Evolutionary conservation across 2,329 filamentous ascomycete genomes (phyloP), one percentile per base, ranked within the genome.

Genomic region (Lasiodiplodia sp.): DNA sequence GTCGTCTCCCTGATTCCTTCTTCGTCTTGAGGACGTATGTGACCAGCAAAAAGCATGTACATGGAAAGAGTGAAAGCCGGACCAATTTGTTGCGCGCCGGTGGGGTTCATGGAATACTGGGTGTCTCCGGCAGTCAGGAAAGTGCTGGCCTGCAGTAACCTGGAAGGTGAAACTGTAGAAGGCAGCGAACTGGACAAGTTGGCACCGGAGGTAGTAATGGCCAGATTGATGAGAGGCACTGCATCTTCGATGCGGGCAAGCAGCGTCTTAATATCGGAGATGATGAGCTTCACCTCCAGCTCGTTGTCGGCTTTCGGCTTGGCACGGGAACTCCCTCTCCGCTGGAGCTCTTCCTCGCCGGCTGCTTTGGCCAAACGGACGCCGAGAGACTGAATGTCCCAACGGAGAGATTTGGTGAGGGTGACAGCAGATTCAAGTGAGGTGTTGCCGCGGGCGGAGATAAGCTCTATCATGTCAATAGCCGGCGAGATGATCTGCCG

Each of bases 21-120:
- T 80, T 88, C 80, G 73, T 86, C 83, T 21, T 86, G 84, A 2
- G 84, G 82, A 49, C 87, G 81, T 53, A 83, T 82, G 78, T 98
- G 94, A 1, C 93, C 92, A 2, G 90, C 86, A 75, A 98, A 99
- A 0, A 98, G 86, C 94, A 98, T 97, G 79, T 98, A 99, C 72
- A 98, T 82, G 0, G 94, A 97, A 8, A 98, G 79, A 0, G 88
- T 91, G 75, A 97, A 98, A 0, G 90, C 88, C 0, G 95, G 94
- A 0, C 96, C 96, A 69, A 98, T 91, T 76, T 97, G 94, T 56
- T 93, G 89, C 0, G 91, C 86, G 11, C 83, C 81, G 0, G 82
- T 85, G 6, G 90, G 87, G 51, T 88, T 84, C 71, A 89, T 85
- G 2, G 88, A 87, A 78, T 96, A 97, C 71, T 94, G 91, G 0